Conservation (phyloP, 371 early-diverging fungal genomes). For the Smittium culicis region DNA sequence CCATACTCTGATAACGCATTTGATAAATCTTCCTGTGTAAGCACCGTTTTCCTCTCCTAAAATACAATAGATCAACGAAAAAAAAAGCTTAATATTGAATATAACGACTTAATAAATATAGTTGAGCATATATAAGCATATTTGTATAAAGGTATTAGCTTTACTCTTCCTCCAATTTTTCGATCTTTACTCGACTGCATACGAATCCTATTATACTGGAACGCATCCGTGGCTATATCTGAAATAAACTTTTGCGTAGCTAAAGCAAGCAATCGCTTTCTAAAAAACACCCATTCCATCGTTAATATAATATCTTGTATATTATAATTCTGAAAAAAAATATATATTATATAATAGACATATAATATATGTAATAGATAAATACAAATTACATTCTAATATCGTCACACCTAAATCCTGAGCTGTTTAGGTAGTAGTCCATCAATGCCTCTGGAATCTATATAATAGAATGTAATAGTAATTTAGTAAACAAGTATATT, state of each 20-base stretch:
- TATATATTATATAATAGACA: conserved; percentile 28
- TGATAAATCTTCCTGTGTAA: conserved; percentile 86
- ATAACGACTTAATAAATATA: conserved; percentile 1
- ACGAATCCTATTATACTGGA: conserved; percentile 80
- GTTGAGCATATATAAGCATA: not conserved
- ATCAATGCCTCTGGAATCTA: conserved; percentile 97
- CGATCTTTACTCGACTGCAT: conserved; percentile 50
- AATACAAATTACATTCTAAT: too few species aligned
- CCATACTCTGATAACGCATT: conserved; percentile 85
- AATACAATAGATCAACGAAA: conserved; percentile 33
- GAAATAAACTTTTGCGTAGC: conserved; percentile 91
- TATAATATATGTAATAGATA: conserved; percentile 15
- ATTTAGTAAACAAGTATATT: not conserved
- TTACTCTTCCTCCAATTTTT: conserved; percentile 27
- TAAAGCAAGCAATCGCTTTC: conserved; percentile 74
- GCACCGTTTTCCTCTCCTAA: conserved; percentile 66
- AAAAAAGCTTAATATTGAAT: not conserved
- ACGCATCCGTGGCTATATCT: conserved; percentile 87
- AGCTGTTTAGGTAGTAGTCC: conserved; percentile 83
- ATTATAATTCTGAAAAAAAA: too few species aligned
- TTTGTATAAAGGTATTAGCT: not conserved
- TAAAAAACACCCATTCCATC: too few species aligned
- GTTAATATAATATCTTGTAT: conserved; percentile 17
- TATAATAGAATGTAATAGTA: too few species aligned
- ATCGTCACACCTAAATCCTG: conserved; percentile 90